These are phyloP conservation scores for Hyphopichia pseudoburtonii DNA, from an alignment of 1,139 yeast genomes.

Conservation along the genomic window DNA sequence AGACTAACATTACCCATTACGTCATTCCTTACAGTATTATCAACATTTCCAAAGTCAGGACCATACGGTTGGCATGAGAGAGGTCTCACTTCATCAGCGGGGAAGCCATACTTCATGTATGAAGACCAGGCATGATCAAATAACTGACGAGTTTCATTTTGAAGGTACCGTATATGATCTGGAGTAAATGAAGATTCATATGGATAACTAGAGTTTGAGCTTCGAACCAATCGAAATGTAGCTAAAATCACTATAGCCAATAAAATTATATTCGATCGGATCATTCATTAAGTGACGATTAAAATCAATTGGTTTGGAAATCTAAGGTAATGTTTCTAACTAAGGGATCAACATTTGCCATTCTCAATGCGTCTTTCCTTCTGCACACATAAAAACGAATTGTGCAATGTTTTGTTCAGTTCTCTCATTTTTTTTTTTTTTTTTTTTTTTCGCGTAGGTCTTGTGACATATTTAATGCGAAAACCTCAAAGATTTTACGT, in stretches of 20 bases:
- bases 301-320: too few relatives aligned
- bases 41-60: conserved; percentile 53
- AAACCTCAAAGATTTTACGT: too few relatives aligned
- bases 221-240: not conserved
- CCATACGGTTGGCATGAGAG: conserved; percentile 68
- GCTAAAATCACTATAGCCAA: not conserved
- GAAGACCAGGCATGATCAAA: conserved; percentile 77
- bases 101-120: conserved; percentile 74
- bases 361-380: too few relatives aligned
- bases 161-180: conserved; percentile 45
- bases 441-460: too few relatives aligned
- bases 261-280: not conserved
- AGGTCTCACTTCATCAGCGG: conserved; percentile 82
- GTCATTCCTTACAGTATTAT: conserved; percentile 69
- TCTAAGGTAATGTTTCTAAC: too few relatives aligned
- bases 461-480: too few relatives aligned
- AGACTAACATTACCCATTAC: conserved; percentile 81
- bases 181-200: conserved; percentile 47
- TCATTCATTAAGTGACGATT: conserved; percentile 3
- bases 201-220: not conserved
- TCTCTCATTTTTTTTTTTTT: too few relatives aligned
- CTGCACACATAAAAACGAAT: too few relatives aligned
- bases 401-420: too few relatives aligned
- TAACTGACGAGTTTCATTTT: conserved; percentile 52
- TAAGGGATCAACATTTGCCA: too few relatives aligned